Base-by-base conservation (phyloP, 768 basidiomycete genomes). In the Serendipita sp. region DNA sequence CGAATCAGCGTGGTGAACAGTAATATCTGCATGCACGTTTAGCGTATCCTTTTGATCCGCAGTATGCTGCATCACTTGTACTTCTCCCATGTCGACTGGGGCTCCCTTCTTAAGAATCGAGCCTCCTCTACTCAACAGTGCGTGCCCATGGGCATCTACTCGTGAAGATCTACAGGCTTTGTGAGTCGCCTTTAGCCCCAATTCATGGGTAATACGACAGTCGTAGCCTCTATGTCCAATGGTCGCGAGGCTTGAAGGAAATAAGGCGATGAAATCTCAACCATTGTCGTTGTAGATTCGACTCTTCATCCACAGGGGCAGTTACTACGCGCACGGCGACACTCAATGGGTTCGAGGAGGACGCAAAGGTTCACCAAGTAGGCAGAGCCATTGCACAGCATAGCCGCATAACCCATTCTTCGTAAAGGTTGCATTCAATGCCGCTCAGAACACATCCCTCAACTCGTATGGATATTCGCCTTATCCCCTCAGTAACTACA, bases 381-480 rank as follows among this genome's bases (percentile, higher is more conserved):
- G 37, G 79, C 70, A 30, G 16, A 11, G 7, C 10, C 2, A 65
- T 44, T 64, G 62, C 64, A 53, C 41, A 35, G n/a, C 78, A 44
- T 5, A 51, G 38, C 3, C 35, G 35, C 7, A 13, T 30, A 15
- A n/a, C 3, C 38, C 45, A 16, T 4, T 32, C 10, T 7, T 30
- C 63, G 56, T 66, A 37, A 67, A 68, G 70, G 70, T 65, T 68
- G 71, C 71, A 60, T 71, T 66, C 65, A 63, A 54, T 24, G 60
- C 15, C 38, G 53, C 41, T 28, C 48, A 45, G 13, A 56, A 46
- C 28, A 79, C 87, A n/a, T 84, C 90, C 15, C 70, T 90, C 66
- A 93, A 93, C 72, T 87, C 86, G 0, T 93, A 89, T 73, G 91
- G 91, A 28, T 94, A 92, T 74, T 92, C 89, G 5, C 91, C 89